Percentiles rank a stretch among this genome's conserved stretches.
Evolutionary conservation across 2,329 filamentous ascomycete genomes (phyloP).

Genomic region (Dactylellina haptotyla): DNA sequence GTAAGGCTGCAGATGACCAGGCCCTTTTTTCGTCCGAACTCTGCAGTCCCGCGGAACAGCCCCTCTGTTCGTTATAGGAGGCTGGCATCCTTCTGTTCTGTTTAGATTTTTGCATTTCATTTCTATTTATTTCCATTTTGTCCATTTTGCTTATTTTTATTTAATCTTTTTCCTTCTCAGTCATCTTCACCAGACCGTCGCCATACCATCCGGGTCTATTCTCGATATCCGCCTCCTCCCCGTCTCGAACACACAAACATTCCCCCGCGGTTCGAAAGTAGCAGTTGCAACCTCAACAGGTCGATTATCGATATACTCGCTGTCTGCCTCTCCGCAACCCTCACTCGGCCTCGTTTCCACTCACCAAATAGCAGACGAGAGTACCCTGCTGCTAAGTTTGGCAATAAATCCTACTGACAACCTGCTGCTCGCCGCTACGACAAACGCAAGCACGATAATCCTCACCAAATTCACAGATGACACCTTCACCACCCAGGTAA

Average conservation of each 20-base stretch:
- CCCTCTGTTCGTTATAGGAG: background rate
- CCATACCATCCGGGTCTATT: conserved; percentile 36
- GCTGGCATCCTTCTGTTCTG: too few species aligned
- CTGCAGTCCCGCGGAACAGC: background rate
- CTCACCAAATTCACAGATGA: conserved; percentile 26
- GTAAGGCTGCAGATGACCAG: conserved; percentile 44
- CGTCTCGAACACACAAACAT: background rate
- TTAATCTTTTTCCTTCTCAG: conserved; percentile 3
- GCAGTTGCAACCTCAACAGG: conserved; percentile 42
- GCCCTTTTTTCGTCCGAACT: conserved; percentile 16
- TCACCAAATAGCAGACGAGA: conserved; percentile 24
- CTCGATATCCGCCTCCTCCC: conserved; percentile 40
- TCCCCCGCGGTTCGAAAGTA: conserved; percentile 17
- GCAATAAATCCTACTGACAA: conserved; percentile 15
- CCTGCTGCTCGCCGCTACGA: conserved; percentile 19
- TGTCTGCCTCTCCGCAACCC: background rate
- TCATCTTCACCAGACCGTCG: conserved; percentile 12
- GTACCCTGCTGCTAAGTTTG: conserved; percentile 28
- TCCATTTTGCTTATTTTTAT: background rate
- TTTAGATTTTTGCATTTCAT: too few species aligned
- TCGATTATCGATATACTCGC: conserved; percentile 20
- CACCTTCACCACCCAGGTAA: conserved; percentile 1
- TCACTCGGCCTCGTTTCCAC: conserved; percentile 11
- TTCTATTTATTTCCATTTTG: too few species aligned
- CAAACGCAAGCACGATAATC: conserved; percentile 27